Conservation (phyloP, 106 monocot species). For the Allium cepa region DNA sequence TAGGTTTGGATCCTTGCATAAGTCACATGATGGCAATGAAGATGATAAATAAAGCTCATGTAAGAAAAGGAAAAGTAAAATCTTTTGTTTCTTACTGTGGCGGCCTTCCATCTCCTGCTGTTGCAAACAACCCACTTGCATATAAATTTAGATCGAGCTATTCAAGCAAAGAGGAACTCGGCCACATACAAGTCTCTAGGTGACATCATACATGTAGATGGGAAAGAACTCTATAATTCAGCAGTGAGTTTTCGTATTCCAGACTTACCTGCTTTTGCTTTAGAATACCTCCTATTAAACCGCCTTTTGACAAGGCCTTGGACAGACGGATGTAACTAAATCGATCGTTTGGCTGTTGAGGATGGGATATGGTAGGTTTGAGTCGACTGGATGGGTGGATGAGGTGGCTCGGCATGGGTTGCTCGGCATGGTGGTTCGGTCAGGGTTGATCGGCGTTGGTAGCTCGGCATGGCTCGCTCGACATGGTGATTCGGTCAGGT, state of each 20-base stretch:
- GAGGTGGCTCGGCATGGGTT: too few relatives aligned
- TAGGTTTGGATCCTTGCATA: slow-evolving; percentile 99
- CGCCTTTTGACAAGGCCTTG: too few relatives aligned
- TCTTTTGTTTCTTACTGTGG: slow-evolving; percentile 90
- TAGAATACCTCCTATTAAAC: slow-evolving; percentile 89
- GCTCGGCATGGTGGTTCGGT: too few relatives aligned
- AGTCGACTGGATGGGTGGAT: too few relatives aligned
- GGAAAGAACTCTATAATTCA: slow-evolving; percentile 67
- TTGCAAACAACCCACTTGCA: slow-evolving; percentile 92
- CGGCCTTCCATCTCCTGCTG: slow-evolving; percentile 88
- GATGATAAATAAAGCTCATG: slow-evolving; percentile 87
- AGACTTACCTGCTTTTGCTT: slow-evolving; percentile 87
- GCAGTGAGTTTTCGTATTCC: slow-evolving; percentile 63
- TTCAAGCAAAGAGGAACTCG: slow-evolving; percentile 61
- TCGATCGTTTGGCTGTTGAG: too few relatives aligned
- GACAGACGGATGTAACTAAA: too few relatives aligned
- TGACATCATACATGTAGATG: slow-evolving; percentile 59
- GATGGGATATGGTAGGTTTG: too few relatives aligned
- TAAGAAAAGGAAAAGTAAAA: slow-evolving; percentile 57
- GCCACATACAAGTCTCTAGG: slow-evolving; percentile 72
- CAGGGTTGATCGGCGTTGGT: too few relatives aligned
- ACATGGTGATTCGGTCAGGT: too few relatives aligned
- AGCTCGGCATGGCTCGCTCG: too few relatives aligned
- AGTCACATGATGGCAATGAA: slow-evolving; percentile 99
- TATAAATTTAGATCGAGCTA: slow-evolving; percentile 98